Evolutionary conservation across 495 filamentous ascomycete genomes (phyloP).

Genomic region (Xylaria grammica): DNA sequence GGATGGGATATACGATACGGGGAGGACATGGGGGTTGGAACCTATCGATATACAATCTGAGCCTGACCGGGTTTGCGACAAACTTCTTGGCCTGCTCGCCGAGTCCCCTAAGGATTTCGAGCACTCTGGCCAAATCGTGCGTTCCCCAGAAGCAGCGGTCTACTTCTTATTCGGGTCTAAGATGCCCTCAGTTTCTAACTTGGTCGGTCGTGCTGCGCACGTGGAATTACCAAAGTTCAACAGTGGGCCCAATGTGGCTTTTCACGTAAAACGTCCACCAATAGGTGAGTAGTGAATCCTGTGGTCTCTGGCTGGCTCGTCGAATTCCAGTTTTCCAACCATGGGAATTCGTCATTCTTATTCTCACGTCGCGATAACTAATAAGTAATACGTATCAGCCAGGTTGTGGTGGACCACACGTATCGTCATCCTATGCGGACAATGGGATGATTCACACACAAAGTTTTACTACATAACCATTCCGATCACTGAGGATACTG

Average conservation of each 20-base stretch:
- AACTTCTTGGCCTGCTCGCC: conserved; percentile 27
- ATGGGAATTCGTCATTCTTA: not conserved
- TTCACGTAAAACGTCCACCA: not conserved
- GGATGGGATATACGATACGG: not conserved
- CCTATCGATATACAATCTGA: conserved; percentile 10
- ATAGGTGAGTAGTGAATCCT: not conserved
- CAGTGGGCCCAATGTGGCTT: not conserved
- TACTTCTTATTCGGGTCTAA: conserved; percentile 17
- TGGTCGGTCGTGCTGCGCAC: conserved; percentile 14
- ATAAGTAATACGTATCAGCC: not conserved
- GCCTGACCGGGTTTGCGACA: not conserved
- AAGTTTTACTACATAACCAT: not conserved
- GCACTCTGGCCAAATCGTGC: conserved; percentile 21
- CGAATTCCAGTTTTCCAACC: too few relatives aligned
- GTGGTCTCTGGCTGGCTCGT: not conserved
- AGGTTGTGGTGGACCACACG: not conserved
- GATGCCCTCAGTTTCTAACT: not conserved
- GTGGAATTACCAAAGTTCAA: not conserved
- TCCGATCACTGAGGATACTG: not conserved
- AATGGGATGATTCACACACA: not conserved
- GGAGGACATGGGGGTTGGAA: conserved; percentile 1
- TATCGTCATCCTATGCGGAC: not conserved
- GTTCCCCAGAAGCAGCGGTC: conserved; percentile 1
- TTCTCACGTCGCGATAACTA: not conserved
- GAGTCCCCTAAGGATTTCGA: conserved; percentile 28